Evolutionary conservation across 2,329 filamentous ascomycete genomes (phyloP).

Genomic region (Fusarium albosuccineum): DNA sequence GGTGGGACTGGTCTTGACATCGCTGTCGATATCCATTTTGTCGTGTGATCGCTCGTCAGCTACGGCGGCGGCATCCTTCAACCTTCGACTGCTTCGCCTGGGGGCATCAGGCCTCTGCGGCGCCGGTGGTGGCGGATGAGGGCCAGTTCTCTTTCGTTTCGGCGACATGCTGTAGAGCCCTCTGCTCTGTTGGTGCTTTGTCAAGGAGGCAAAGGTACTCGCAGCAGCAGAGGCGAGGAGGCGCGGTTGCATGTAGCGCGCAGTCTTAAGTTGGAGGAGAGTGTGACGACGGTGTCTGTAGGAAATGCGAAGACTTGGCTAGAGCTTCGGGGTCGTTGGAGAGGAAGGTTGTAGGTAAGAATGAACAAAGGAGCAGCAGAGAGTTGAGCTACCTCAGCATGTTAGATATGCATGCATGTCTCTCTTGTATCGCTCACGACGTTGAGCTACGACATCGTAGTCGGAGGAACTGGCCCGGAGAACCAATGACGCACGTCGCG

Average conservation of each 20-base stretch:
- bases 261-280: neutral
- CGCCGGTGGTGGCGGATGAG: slow-evolving; percentile 37
- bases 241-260: slow-evolving; percentile 20
- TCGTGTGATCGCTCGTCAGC: neutral
- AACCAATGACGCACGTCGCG: slow-evolving; percentile 43
- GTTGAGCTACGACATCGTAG: slow-evolving; percentile 18
- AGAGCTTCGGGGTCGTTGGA: neutral
- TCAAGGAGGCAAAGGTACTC: slow-evolving; percentile 9
- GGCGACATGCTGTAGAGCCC: slow-evolving; percentile 49
- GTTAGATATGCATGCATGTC: slow-evolving; percentile 2
- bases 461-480: slow-evolving; percentile 40
- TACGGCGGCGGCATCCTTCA: slow-evolving; percentile 25
- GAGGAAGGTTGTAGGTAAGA: neutral
- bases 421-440: slow-evolving; percentile 16
- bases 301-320: neutral
- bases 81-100: slow-evolving; percentile 46
- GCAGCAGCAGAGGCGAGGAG: slow-evolving; percentile 22
- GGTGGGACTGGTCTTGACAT: neutral
- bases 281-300: neutral
- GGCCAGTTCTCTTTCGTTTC: slow-evolving; percentile 54
- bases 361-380: neutral
- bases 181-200: slow-evolving; percentile 16
- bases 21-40: slow-evolving; percentile 17
- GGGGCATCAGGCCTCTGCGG: slow-evolving; percentile 38
- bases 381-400: neutral